These are phyloP conservation scores for Mallotus japonicus DNA, from an alignment of 441 rosid genomes.

Conservation along the genomic window DNA sequence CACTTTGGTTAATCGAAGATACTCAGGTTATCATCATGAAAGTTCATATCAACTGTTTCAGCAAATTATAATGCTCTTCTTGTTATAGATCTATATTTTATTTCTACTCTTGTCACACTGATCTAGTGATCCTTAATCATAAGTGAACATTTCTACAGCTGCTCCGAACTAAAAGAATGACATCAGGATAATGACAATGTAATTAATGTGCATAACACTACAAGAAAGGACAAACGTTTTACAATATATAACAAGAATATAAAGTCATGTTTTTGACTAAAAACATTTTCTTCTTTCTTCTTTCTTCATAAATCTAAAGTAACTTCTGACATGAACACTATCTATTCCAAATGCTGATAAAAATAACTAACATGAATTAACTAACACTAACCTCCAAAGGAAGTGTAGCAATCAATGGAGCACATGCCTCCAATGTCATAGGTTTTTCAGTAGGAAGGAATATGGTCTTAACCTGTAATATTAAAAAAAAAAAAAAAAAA, in stretches of 20 bases:
- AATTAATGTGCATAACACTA: background rate
- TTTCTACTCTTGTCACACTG: background rate
- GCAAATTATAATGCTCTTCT: background rate
- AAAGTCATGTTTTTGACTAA: background rate
- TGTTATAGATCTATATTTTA: background rate
- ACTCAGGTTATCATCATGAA: background rate
- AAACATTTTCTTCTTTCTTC: background rate
- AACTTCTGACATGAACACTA: background rate
- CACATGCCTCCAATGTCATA: constrained; percentile 66
- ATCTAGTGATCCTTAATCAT: background rate
- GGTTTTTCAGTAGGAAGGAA: constrained; percentile 61
- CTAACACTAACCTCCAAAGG: constrained; percentile 62
- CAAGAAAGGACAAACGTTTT: background rate
- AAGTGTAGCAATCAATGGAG: constrained; percentile 88
- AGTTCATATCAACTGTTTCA: background rate
- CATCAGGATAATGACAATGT: background rate
- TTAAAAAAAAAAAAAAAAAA: too few relatives aligned
- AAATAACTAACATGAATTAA: constrained; percentile 5
- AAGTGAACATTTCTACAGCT: background rate
- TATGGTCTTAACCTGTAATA: constrained; percentile 67
- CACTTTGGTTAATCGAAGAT: background rate
- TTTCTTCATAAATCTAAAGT: background rate
- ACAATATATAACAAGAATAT: background rate
- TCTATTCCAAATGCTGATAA: background rate
- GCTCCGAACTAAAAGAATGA: background rate